A percentile compares a stretch with the other conserved stretches of the same genome.
Evolutionary conservation across 2,329 filamentous ascomycete genomes (phyloP).

Genomic region (Aaosphaeria pasadenensis): DNA sequence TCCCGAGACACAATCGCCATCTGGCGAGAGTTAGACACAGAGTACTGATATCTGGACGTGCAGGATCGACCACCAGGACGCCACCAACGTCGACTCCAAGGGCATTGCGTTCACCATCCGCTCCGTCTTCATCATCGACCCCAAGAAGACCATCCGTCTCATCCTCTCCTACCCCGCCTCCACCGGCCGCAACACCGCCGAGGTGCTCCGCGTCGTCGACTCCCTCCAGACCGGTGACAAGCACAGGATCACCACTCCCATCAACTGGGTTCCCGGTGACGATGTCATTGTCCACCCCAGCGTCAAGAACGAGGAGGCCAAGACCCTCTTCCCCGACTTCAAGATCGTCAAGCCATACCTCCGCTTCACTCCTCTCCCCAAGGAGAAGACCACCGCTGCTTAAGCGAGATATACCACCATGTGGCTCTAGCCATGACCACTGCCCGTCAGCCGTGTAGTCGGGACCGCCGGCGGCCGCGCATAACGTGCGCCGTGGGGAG

Average conservation of each 20-base stretch:
- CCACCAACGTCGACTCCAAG: slow-evolving; percentile 58
- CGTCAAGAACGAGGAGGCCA: slow-evolving; percentile 57
- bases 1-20: slow-evolving; percentile 10
- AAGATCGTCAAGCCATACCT: slow-evolving; percentile 63
- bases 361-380: slow-evolving; percentile 57
- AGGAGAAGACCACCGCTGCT: slow-evolving; percentile 55
- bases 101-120: slow-evolving; percentile 62
- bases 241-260: slow-evolving; percentile 58
- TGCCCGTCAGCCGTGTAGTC: too few species aligned
- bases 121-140: slow-evolving; percentile 64
- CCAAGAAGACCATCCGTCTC: slow-evolving; percentile 61
- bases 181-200: slow-evolving; percentile 55
- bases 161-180: slow-evolving; percentile 63
- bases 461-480: background rate
- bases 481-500: slow-evolving; percentile 4
- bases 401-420: slow-evolving; percentile 4
- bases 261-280: slow-evolving; percentile 59
- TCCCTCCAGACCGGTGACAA: slow-evolving; percentile 58
- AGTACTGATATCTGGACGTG: slow-evolving; percentile 1
- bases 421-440: too few species aligned
- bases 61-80: slow-evolving; percentile 52
- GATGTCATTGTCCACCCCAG: slow-evolving; percentile 62
- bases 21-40: background rate
- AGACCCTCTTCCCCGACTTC: slow-evolving; percentile 59
- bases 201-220: slow-evolving; percentile 52